A percentile compares a stretch with the other conserved stretches of the same genome.
phyloP scores from a whole-genome alignment of 2,329 filamentous ascomycete genomes.

The Trichoderma gracile region DNA sequence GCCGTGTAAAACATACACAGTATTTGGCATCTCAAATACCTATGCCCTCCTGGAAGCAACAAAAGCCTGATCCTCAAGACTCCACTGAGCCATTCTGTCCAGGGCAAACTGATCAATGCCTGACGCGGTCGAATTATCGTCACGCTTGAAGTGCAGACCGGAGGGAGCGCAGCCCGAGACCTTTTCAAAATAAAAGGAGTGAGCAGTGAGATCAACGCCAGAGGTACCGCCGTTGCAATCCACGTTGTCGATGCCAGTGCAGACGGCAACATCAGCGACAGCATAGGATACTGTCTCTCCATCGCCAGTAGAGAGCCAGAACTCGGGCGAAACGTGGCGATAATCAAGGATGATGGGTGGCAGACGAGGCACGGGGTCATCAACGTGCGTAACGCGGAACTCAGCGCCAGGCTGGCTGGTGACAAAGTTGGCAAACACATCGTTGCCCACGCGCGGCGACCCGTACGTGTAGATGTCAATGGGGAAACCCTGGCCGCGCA shows the following conservation, averaged over 20 bases:
- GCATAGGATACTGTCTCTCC: conserved; percentile 41
- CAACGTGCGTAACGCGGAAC: conserved; percentile 65
- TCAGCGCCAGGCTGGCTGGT: conserved; percentile 52
- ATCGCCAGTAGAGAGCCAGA: conserved; percentile 54
- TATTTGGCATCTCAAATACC: background rate
- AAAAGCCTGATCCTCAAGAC: conserved; percentile 39
- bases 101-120: conserved; percentile 43
- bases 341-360: conserved; percentile 63
- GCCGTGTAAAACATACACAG: background rate
- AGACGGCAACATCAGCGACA: conserved; percentile 47
- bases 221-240: conserved; percentile 53
- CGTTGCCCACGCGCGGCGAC: conserved; percentile 64
- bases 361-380: conserved; percentile 68
- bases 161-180: conserved; percentile 44
- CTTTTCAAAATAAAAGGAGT: conserved; percentile 51
- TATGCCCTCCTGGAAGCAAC: conserved; percentile 26
- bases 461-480: conserved; percentile 66
- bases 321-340: conserved; percentile 69
- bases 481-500: conserved; percentile 50
- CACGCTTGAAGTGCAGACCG: conserved; percentile 34
- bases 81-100: conserved; percentile 41
- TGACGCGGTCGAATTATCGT: conserved; percentile 28
- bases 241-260: conserved; percentile 50
- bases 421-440: conserved; percentile 55
- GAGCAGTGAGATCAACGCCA: conserved; percentile 48